These are phyloP conservation scores for Ochetophila trinervis DNA, from an alignment of 306 rosid genomes.

Conservation along the genomic window DNA sequence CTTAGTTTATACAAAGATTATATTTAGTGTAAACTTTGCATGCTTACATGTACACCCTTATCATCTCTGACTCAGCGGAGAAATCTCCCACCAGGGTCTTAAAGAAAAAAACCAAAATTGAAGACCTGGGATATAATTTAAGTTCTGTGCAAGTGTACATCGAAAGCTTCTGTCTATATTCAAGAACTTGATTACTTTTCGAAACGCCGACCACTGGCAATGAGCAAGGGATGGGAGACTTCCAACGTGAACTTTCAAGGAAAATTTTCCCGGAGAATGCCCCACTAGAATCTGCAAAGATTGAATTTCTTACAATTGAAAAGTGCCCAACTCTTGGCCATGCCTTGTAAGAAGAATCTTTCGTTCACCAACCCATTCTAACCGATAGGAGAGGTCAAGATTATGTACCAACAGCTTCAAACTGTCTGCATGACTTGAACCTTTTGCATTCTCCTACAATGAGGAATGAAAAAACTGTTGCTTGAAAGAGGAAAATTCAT, in stretches of 20 bases:
- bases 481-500: background rate
- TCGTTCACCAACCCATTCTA: constrained; percentile 68
- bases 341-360: constrained; percentile 64
- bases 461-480: constrained; percentile 14
- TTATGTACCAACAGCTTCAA: constrained; percentile 71
- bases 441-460: constrained; percentile 54
- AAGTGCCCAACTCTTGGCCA: constrained; percentile 68
- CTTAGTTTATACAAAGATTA: background rate
- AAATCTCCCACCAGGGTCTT: background rate
- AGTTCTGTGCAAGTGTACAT: constrained; percentile 1
- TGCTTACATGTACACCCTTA: background rate
- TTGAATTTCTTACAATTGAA: constrained; percentile 30
- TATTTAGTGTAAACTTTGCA: background rate
- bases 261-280: constrained; percentile 8
- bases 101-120: constrained; percentile 4
- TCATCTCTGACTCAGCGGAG: background rate
- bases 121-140: background rate
- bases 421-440: constrained; percentile 58
- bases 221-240: background rate
- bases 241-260: background rate
- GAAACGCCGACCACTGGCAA: background rate
- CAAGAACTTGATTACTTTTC: background rate
- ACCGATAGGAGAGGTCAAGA: constrained; percentile 80
- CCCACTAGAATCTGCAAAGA: constrained; percentile 2
- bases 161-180: background rate